Evolutionary conservation across 2,329 filamentous ascomycete genomes (phyloP).

Genomic region (Fusarium protoensiforme): DNA sequence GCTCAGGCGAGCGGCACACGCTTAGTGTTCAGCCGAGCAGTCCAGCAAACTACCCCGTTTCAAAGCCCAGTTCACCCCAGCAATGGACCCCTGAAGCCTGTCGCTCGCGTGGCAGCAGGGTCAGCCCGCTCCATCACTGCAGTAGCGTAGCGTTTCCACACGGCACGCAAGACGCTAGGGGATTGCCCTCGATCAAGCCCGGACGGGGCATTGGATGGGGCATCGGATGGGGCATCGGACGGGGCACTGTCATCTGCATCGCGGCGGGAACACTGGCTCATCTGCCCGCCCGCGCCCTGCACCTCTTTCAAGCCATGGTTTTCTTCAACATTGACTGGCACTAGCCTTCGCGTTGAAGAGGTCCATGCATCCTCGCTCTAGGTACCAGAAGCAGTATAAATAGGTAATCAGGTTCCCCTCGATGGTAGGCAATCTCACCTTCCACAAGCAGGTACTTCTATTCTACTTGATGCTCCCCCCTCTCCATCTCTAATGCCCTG

Average conservation of each 20-base stretch:
- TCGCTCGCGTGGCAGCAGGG: background rate
- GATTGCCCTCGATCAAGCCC: too few relatives aligned
- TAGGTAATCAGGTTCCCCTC: background rate
- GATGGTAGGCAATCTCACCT: background rate
- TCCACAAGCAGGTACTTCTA: background rate
- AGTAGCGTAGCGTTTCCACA: too few relatives aligned
- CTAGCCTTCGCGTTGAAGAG: background rate
- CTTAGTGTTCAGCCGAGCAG: too few relatives aligned
- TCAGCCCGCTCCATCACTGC: background rate
- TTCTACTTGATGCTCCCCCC: too few relatives aligned
- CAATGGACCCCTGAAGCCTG: background rate
- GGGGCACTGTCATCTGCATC: background rate
- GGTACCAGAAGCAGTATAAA: background rate
- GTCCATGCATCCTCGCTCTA: background rate
- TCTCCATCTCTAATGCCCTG: background rate
- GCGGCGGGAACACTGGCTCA: background rate
- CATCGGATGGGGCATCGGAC: too few relatives aligned
- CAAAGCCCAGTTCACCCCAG: background rate
- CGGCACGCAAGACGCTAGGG: too few relatives aligned
- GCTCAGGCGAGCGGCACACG: too few relatives aligned
- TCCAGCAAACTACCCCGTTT: background rate
- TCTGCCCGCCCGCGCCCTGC: background rate
- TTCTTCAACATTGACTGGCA: background rate
- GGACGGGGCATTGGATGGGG: too few relatives aligned
- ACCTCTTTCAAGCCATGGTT: background rate